Conservation (phyloP, 768 basidiomycete genomes). For the Lactarius quietus region DNA sequence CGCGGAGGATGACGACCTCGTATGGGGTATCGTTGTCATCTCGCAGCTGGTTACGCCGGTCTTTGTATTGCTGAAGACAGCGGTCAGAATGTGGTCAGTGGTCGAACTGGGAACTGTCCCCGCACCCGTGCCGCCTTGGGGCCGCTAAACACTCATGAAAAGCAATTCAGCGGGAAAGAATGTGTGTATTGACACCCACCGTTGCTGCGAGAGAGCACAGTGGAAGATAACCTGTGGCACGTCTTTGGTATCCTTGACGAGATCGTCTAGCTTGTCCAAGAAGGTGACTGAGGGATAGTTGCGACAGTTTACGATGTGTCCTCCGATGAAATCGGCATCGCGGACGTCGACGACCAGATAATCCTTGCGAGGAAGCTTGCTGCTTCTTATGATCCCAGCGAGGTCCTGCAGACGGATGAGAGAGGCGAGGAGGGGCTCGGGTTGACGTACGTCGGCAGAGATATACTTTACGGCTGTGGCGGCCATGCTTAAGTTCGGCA, state of each 20-base stretch:
- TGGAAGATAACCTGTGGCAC: slow-evolving; percentile 71
- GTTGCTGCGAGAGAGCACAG: slow-evolving; percentile 69
- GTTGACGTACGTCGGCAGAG: slow-evolving; percentile 38
- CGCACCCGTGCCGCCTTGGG: slow-evolving; percentile 72
- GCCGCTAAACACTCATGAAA: slow-evolving; percentile 45
- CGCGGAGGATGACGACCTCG: slow-evolving; percentile 61
- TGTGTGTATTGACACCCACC: slow-evolving; percentile 44
- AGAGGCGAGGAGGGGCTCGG: background rate
- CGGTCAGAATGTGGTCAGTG: slow-evolving; percentile 16
- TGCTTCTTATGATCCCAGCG: slow-evolving; percentile 62
- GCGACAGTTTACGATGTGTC: slow-evolving; percentile 65
- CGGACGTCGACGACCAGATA: slow-evolving; percentile 81
- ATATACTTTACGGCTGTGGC: slow-evolving; percentile 39
- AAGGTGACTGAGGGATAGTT: slow-evolving; percentile 65
- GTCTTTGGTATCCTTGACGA: slow-evolving; percentile 58
- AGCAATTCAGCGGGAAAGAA: background rate
- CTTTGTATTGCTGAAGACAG: slow-evolving; percentile 40
- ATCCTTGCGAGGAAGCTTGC: slow-evolving; percentile 56
- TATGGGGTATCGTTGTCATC: slow-evolving; percentile 45
- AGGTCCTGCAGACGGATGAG: slow-evolving; percentile 50
- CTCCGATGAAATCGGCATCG: slow-evolving; percentile 76
- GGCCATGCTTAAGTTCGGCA: slow-evolving; percentile 1
- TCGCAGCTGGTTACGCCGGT: slow-evolving; percentile 60
- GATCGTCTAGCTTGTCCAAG: slow-evolving; percentile 48
- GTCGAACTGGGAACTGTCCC: slow-evolving; percentile 23